Evolutionary conservation across 208 protist species (phyloP).

Genomic region (Trypanosoma platydactyli): DNA sequence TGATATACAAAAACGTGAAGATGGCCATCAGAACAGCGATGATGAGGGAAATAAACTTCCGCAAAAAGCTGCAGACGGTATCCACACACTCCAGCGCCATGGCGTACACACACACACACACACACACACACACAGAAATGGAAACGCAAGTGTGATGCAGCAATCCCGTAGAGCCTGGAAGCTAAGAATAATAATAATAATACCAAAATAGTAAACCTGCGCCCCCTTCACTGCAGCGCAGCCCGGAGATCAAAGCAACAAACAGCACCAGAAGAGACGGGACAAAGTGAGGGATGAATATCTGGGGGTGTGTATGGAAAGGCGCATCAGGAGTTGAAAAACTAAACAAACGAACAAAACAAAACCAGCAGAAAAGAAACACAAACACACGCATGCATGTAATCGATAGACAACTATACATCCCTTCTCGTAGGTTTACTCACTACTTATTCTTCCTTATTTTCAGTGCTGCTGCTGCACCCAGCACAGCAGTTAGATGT

Average conservation of each 20-base stretch:
- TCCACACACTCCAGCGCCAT: slow-evolving; percentile 7
- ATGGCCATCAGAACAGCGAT: slow-evolving; percentile 61
- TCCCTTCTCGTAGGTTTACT: too few species aligned
- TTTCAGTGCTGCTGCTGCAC: neutral
- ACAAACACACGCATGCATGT: neutral
- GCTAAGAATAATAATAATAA: too few species aligned
- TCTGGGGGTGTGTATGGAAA: slow-evolving; percentile 15
- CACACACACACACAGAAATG: too few species aligned
- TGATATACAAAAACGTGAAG: slow-evolving; percentile 60
- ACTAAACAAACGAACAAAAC: slow-evolving; percentile 1
- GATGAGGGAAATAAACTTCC: slow-evolving; percentile 85
- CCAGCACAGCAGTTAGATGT: neutral
- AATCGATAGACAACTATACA: too few species aligned
- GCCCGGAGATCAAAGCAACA: neutral
- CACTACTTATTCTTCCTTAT: too few species aligned
- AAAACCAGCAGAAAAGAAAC: neutral
- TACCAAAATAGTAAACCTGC: too few species aligned
- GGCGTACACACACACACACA: neutral
- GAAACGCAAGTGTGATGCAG: too few species aligned
- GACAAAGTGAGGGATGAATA: neutral
- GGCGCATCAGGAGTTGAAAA: slow-evolving; percentile 15
- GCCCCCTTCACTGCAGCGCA: neutral
- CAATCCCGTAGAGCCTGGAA: too few species aligned
- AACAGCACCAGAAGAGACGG: neutral
- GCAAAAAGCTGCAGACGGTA: slow-evolving; percentile 37